A percentile compares a stretch with the other conserved stretches of the same genome.
These are phyloP conservation scores for Penicillium sp. DNA, from an alignment of 2,329 filamentous ascomycete genomes.

Conservation along the genomic window DNA sequence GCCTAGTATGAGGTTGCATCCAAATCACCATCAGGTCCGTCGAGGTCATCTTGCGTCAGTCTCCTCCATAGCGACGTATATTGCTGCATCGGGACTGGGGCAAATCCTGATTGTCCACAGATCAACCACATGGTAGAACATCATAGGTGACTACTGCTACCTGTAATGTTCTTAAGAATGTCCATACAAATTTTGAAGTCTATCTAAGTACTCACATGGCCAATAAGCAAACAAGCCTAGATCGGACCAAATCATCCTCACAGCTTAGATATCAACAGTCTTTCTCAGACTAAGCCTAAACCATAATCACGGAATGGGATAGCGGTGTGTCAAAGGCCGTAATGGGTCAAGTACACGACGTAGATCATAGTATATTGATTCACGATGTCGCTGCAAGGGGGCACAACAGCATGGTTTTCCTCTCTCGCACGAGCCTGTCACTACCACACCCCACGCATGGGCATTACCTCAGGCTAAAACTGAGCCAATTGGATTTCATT, in stretches of 20 bases:
- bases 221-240: no score
- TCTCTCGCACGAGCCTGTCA: not conserved
- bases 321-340: not conserved
- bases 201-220: no score
- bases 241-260: no score
- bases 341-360: not conserved
- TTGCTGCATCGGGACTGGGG: not conserved
- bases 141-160: no score
- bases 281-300: no score
- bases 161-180: no score
- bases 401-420: not conserved
- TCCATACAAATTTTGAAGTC: no score
- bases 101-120: not conserved
- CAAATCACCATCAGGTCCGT: not conserved
- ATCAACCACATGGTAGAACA: not conserved
- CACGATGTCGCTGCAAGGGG: not conserved
- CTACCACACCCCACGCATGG: not conserved
- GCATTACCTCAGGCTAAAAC: not conserved
- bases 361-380: not conserved
- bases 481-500: not conserved
- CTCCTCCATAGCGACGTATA: not conserved
- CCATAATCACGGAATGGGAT: not conserved
- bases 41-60: constrained; percentile 14
- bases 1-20: not conserved
- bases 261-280: no score